A percentile compares a stretch with the other conserved stretches of the same genome.
phyloP scores from a whole-genome alignment of 208 protist genomes.

The Balamuthia mandrillaris region DNA sequence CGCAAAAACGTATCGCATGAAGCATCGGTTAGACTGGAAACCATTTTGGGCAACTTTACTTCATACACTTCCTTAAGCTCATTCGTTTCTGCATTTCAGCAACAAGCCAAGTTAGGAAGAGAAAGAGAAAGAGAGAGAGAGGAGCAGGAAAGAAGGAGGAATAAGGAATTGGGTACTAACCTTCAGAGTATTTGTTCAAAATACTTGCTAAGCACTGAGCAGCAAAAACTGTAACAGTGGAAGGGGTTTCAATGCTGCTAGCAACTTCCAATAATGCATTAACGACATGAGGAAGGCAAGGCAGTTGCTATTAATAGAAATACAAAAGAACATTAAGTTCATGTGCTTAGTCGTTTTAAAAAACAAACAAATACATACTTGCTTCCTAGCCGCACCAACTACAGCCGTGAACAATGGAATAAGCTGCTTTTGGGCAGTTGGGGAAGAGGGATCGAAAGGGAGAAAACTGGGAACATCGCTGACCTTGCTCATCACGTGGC shows the following conservation, averaged over 20 bases:
- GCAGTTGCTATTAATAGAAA: background rate
- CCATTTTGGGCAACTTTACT: too few species aligned
- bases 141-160: background rate
- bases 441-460: background rate
- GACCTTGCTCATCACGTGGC: background rate
- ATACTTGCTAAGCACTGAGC: background rate
- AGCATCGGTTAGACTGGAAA: too few species aligned
- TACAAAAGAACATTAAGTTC: background rate
- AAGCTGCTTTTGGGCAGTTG: constrained; percentile 1
- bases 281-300: background rate
- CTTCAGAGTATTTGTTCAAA: constrained; percentile 12
- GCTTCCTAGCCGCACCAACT: background rate
- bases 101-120: too few species aligned
- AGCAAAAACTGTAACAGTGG: background rate
- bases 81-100: too few species aligned
- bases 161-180: background rate
- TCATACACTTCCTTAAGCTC: too few species aligned
- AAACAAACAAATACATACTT: background rate
- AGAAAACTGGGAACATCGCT: background rate
- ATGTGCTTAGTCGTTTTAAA: background rate
- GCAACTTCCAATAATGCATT: background rate
- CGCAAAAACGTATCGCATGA: too few species aligned
- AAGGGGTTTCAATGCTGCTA: background rate
- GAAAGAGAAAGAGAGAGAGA: background rate
- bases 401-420: background rate